Evolutionary conservation across 2,329 filamentous ascomycete species (phyloP).

Genomic region (Neofusicoccum sp.): DNA sequence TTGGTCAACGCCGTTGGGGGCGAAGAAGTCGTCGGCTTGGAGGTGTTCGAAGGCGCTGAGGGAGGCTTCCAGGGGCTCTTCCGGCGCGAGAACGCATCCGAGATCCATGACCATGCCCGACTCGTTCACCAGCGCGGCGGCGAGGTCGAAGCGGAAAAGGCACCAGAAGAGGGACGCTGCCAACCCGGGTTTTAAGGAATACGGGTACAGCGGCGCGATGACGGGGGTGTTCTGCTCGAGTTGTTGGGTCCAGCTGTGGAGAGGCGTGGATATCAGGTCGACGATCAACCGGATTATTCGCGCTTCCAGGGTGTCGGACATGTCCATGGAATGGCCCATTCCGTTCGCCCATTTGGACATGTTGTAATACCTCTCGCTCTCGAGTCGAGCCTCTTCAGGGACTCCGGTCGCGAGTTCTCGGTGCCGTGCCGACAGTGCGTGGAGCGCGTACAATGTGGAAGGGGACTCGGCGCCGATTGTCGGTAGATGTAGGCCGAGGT

Average conservation of each 20-base stretch:
- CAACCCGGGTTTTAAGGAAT: neutral
- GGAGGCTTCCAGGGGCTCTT: neutral
- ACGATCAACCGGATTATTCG: neutral
- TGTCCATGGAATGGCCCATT: conserved; percentile 46
- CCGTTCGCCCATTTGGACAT: conserved; percentile 54
- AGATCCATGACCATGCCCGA: neutral
- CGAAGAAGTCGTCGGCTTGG: neutral
- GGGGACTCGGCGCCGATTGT: conserved; percentile 49
- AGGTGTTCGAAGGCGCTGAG: neutral
- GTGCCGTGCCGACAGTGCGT: conserved; percentile 51
- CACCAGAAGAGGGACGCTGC: conserved; percentile 7
- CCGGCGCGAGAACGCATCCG: neutral
- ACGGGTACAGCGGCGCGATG: neutral
- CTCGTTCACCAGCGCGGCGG: conserved; percentile 5
- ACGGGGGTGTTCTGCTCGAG: neutral
- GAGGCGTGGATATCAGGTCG: conserved; percentile 1
- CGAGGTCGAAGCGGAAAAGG: conserved; percentile 1
- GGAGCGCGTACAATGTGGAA: conserved; percentile 52
- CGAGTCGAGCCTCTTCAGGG: neutral
- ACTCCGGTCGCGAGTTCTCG: neutral
- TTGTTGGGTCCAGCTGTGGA: neutral
- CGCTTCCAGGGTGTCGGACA: conserved; percentile 40
- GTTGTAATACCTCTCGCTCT: conserved; percentile 12
- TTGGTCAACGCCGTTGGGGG: neutral
- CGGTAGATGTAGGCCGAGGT: conserved; percentile 57